Percentiles rank a stretch among this genome's conserved stretches.
Evolutionary conservation across 352 stramenopile genomes (phyloP).

Genomic region (Phytophthora colocasiae): DNA sequence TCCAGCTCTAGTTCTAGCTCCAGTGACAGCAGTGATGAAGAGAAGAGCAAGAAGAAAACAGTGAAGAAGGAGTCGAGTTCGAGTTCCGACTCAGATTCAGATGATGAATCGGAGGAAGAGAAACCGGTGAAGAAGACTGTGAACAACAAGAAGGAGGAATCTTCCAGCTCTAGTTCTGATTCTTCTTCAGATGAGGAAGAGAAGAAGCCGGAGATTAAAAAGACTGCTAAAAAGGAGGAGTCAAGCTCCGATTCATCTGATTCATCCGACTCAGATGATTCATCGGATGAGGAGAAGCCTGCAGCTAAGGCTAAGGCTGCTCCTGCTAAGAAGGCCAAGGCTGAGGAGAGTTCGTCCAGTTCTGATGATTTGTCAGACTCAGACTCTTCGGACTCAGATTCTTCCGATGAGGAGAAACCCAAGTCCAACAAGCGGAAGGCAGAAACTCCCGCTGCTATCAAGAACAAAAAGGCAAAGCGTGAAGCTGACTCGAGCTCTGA

Average conservation of each 20-base stretch:
- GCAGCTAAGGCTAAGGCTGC: conserved; percentile 4
- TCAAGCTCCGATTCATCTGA: conserved; percentile 12
- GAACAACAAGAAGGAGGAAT: conserved; percentile 34
- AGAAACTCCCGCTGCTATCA: conserved; percentile 33
- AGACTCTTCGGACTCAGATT: conserved; percentile 43
- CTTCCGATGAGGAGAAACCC: conserved; percentile 37
- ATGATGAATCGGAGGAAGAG: conserved; percentile 57
- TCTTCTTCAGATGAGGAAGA: conserved; percentile 23
- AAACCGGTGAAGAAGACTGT: conserved; percentile 26
- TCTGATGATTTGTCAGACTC: conserved; percentile 31
- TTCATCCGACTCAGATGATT: conserved; percentile 9
- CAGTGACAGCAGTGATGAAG: conserved; percentile 29
- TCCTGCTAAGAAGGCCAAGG: conserved; percentile 11
- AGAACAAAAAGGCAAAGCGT: conserved; percentile 53
- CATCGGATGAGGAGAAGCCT: conserved; percentile 37
- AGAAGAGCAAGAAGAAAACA: conserved; percentile 35
- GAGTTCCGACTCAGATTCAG: conserved; percentile 58
- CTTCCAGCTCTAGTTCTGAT: conserved; percentile 2
- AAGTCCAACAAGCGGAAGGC: conserved; percentile 67
- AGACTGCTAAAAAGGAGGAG: background rate
- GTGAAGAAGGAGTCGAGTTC: conserved; percentile 31
- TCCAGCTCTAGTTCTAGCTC: conserved; percentile 9
- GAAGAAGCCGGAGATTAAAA: conserved; percentile 34
- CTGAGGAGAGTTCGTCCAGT: conserved; percentile 33
- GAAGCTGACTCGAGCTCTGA: conserved; percentile 46